phyloP scores from a whole-genome alignment of 805 yeast genomes.

The Ascoidea rubescens region DNA sequence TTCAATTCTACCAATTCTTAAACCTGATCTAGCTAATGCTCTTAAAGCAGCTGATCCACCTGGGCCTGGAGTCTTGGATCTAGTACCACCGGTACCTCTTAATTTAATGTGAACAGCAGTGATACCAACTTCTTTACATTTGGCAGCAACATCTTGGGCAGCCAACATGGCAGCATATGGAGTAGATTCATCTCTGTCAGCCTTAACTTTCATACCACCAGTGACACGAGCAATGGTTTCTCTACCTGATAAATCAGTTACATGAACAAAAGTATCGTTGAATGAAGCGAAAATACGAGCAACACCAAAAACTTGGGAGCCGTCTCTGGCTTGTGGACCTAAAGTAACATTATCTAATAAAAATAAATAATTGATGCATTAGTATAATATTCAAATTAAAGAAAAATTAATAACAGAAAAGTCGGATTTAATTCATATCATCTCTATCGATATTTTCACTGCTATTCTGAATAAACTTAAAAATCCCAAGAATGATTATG shows the following conservation, averaged over 20 bases:
- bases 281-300: slow-evolving; percentile 99
- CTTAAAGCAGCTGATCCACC: slow-evolving; percentile 99
- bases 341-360: slow-evolving; percentile 39
- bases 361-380: neutral
- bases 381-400: too few species aligned
- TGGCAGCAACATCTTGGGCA: slow-evolving; percentile 98
- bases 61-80: slow-evolving; percentile 99
- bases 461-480: too few species aligned
- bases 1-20: slow-evolving; percentile 99
- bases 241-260: slow-evolving; percentile 98
- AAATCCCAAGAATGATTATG: too few species aligned
- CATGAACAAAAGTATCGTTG: slow-evolving; percentile 99
- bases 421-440: too few species aligned
- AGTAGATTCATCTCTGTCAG: slow-evolving; percentile 99
- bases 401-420: too few species aligned
- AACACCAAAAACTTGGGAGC: slow-evolving; percentile 99
- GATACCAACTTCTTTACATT: slow-evolving; percentile 99
- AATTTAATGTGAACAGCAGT: slow-evolving; percentile 98
- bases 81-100: slow-evolving; percentile 99
- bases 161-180: slow-evolving; percentile 99
- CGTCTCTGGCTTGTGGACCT: slow-evolving; percentile 89
- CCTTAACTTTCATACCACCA: slow-evolving; percentile 99
- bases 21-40: slow-evolving; percentile 99
- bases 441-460: too few species aligned
- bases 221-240: slow-evolving; percentile 99